phyloP scores from a whole-genome alignment of 495 filamentous ascomycete genomes.

The Umbilicaria muhlenbergii region DNA sequence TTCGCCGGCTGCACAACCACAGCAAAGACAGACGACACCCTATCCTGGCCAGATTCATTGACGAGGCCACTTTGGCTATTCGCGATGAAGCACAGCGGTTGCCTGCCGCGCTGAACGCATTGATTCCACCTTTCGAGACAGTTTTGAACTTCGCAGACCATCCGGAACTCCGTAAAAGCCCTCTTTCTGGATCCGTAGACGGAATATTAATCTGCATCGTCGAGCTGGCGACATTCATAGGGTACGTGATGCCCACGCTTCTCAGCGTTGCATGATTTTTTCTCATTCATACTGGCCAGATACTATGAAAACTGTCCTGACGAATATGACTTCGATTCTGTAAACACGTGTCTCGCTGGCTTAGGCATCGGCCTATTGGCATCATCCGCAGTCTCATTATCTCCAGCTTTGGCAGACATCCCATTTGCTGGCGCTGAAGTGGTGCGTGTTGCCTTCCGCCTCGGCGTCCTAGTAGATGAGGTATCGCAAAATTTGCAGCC shows the following conservation, averaged over 20 bases:
- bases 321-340: constrained; percentile 6
- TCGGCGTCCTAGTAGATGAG: constrained; percentile 21
- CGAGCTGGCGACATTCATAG: constrained; percentile 24
- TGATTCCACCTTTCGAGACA: constrained; percentile 24
- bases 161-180: constrained; percentile 17
- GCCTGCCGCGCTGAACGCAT: constrained; percentile 10
- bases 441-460: constrained; percentile 21
- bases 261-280: too few relatives aligned
- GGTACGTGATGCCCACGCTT: constrained; percentile 23
- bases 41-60: constrained; percentile 22
- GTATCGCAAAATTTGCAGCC: constrained; percentile 22
- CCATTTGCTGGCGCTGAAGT: constrained; percentile 16
- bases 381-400: constrained; percentile 21
- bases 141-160: constrained; percentile 20
- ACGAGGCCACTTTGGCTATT: constrained; percentile 20
- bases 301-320: constrained; percentile 13
- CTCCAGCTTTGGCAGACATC: constrained; percentile 17
- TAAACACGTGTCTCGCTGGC: constrained; percentile 18
- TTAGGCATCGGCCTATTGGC: constrained; percentile 26
- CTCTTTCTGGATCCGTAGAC: constrained; percentile 22
- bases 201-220: constrained; percentile 21
- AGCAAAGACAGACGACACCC: constrained; percentile 23
- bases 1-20: constrained; percentile 23
- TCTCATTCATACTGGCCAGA: too few relatives aligned
- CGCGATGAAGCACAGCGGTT: constrained; percentile 20